These are phyloP conservation scores for Schizochytrium sp. DNA, from an alignment of 108 stramenopile species.

Conservation along the genomic window DNA sequence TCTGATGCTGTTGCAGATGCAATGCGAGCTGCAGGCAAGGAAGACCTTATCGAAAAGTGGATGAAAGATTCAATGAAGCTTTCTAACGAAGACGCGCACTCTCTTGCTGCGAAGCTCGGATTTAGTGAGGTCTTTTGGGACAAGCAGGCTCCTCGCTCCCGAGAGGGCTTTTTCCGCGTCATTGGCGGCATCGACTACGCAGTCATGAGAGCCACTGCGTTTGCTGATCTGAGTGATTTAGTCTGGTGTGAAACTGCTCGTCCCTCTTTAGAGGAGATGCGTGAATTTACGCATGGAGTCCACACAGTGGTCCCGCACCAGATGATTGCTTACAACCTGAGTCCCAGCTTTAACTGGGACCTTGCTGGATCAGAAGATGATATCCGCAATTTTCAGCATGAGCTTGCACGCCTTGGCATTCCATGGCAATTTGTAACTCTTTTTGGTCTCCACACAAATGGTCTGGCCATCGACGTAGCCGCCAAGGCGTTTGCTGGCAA, in stretches of 20 bases:
- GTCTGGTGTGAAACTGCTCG: slow-evolving; percentile 93
- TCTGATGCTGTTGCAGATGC: slow-evolving; percentile 66
- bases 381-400: slow-evolving; percentile 85
- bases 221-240: slow-evolving; percentile 87
- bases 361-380: slow-evolving; percentile 85
- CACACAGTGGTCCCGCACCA: slow-evolving; percentile 82
- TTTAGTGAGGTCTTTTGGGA: slow-evolving; percentile 82
- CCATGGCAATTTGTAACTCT: slow-evolving; percentile 96
- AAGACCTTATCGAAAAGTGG: slow-evolving; percentile 52
- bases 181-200: slow-evolving; percentile 90
- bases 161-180: slow-evolving; percentile 93
- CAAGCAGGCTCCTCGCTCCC: slow-evolving; percentile 91
- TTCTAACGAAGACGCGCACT: slow-evolving; percentile 73
- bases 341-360: slow-evolving; percentile 96
- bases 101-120: slow-evolving; percentile 71
- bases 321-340: slow-evolving; percentile 94
- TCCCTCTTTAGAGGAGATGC: slow-evolving; percentile 67
- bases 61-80: slow-evolving; percentile 60
- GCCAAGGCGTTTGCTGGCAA: slow-evolving; percentile 85
- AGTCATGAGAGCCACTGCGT: slow-evolving; percentile 88
- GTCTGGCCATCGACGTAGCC: slow-evolving; percentile 86
- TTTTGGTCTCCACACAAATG: slow-evolving; percentile 94
- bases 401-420: slow-evolving; percentile 88
- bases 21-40: slow-evolving; percentile 53
- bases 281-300: slow-evolving; percentile 67